These are phyloP conservation scores for Nothomitra cinnamomea DNA, from an alignment of 2,329 filamentous ascomycete genomes.

Conservation along the genomic window DNA sequence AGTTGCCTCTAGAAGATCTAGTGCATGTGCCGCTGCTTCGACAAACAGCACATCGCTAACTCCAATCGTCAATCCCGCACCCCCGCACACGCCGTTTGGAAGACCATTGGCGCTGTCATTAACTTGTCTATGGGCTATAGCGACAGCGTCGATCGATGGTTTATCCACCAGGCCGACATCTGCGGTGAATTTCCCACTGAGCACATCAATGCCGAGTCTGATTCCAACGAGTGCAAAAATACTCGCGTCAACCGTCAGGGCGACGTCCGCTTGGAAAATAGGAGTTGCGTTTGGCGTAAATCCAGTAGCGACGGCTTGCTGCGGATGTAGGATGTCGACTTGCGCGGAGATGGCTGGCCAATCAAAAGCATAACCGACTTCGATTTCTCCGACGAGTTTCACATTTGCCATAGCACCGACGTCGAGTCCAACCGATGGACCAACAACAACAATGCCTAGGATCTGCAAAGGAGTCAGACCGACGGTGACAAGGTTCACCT, in stretches of 20 bases:
- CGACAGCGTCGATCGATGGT: not conserved
- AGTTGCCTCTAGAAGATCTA: no score
- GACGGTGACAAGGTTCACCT: not conserved
- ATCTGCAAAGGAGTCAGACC: not conserved
- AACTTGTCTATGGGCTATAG: not conserved
- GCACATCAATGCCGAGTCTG: not conserved
- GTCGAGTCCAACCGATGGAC: not conserved
- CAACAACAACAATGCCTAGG: not conserved
- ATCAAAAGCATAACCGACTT: not conserved
- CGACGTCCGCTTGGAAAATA: not conserved
- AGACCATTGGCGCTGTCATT: no score
- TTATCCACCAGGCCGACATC: not conserved
- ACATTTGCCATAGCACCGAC: not conserved
- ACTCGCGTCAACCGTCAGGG: not conserved
- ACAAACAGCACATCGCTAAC: no score
- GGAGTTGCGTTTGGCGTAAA: not conserved
- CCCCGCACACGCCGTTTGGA: no score
- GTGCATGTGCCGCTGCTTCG: no score
- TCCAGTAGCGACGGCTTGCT: not conserved
- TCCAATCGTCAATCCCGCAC: no score
- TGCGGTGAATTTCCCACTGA: not conserved
- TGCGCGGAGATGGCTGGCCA: not conserved
- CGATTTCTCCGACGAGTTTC: not conserved
- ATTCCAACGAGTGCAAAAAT: not conserved
- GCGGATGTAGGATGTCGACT: not conserved